Percentiles rank a stretch among this genome's conserved stretches.
Conservation (phyloP, 106 monocot species). For the Cymbidium sinense region DNA sequence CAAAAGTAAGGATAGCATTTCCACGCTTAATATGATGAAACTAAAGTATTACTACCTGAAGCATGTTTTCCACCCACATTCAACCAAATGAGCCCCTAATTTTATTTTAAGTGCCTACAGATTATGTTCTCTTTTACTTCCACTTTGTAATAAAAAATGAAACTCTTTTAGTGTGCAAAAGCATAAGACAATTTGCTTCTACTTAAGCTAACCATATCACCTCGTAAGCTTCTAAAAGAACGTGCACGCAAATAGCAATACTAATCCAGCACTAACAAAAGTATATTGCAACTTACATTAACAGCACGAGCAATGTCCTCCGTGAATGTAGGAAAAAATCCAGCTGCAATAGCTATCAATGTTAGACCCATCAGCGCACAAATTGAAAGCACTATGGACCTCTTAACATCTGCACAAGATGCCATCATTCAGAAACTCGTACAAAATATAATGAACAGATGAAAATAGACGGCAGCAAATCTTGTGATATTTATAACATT, state of each 20-base stretch:
- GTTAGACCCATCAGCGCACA: slow-evolving; percentile 43
- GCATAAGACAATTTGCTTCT: not conserved
- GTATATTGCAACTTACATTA: slow-evolving; percentile 50
- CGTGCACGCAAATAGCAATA: not conserved
- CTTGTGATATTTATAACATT: not conserved
- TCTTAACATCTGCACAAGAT: slow-evolving; percentile 53
- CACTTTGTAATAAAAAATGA: not conserved
- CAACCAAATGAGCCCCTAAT: not conserved
- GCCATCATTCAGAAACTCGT: slow-evolving; percentile 4
- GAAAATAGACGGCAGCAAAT: not conserved
- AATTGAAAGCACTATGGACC: slow-evolving; percentile 32
- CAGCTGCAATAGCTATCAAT: slow-evolving; percentile 42
- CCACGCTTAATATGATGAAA: not conserved
- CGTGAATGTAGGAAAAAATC: slow-evolving; percentile 56
- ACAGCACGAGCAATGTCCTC: slow-evolving; percentile 66
- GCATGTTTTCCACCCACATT: not conserved
- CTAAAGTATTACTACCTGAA: not conserved
- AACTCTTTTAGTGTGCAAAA: not conserved
- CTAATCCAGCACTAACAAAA: not conserved
- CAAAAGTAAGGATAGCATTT: not conserved
- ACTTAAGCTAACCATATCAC: not conserved
- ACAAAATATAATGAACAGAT: not conserved
- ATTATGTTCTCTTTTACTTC: not conserved
- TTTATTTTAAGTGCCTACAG: not conserved
- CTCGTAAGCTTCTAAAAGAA: not conserved